Conservation (phyloP, 2,329 filamentous ascomycete genomes). For the Apiospora pterosperma region DNA sequence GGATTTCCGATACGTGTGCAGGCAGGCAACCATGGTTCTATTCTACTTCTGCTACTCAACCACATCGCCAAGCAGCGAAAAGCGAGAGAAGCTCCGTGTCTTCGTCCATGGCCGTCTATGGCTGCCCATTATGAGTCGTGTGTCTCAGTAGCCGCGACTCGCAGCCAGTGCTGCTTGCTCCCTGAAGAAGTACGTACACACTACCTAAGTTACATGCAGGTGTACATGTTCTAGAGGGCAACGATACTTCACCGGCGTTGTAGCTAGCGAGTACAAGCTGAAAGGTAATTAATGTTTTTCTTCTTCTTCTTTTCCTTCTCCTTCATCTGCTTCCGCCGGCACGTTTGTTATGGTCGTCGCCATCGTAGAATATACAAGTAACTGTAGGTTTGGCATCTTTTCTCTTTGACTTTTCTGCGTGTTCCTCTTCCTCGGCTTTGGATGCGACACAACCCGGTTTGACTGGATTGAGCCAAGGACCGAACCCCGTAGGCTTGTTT, state of each 20-base stretch:
- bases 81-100: background rate
- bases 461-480: background rate
- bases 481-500: background rate
- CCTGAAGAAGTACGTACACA: background rate
- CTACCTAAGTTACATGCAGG: no score
- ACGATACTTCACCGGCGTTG: background rate
- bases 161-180: no score
- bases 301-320: background rate
- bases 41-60: no score
- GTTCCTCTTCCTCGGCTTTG: background rate
- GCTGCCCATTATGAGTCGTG: background rate
- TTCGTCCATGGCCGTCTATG: no score
- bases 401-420: background rate
- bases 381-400: background rate
- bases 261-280: background rate
- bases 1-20: no score
- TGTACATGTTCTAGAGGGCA: background rate
- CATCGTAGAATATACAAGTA: background rate
- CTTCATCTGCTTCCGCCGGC: background rate
- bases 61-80: no score
- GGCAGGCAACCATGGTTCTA: no score
- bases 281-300: background rate
- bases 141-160: background rate
- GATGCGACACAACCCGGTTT: background rate
- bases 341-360: background rate